Conservation (phyloP, 345 rosid species). For the Gossypium raimondii region DNA sequence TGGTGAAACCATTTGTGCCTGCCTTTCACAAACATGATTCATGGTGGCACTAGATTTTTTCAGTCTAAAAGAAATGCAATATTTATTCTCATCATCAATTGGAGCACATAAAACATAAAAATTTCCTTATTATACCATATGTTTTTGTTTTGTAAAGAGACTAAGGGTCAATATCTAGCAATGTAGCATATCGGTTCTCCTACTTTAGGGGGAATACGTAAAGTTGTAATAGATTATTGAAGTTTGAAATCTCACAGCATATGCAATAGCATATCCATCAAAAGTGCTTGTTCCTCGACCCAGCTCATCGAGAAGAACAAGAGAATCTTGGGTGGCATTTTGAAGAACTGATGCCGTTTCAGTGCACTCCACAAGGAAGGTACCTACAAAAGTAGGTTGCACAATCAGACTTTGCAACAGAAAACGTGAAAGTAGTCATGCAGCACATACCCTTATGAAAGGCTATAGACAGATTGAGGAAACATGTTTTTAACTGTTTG, state of each 20-base stretch:
- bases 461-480: neutral
- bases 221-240: neutral
- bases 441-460: neutral
- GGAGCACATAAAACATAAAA: neutral
- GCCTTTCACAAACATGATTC: neutral
- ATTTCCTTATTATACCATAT: neutral
- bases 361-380: constrained; percentile 83
- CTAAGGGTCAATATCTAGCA: neutral
- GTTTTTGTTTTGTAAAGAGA: neutral
- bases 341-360: constrained; percentile 97
- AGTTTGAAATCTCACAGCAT: constrained; percentile 52
- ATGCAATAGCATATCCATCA: constrained; percentile 95
- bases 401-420: constrained; percentile 13
- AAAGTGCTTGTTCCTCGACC: constrained; percentile 99
- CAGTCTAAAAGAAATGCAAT: neutral
- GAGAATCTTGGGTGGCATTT: constrained; percentile 86
- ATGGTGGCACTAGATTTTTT: neutral
- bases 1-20: neutral
- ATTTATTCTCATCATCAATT: neutral
- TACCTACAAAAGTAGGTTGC: constrained; percentile 49
- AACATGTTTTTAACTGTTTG: constrained; percentile 1
- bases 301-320: constrained; percentile 87
- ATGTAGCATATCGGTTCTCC: neutral
- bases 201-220: neutral
- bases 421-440: neutral